Base-by-base conservation (phyloP, 257 asterid genomes). In the Thymus mandschuricus region DNA sequence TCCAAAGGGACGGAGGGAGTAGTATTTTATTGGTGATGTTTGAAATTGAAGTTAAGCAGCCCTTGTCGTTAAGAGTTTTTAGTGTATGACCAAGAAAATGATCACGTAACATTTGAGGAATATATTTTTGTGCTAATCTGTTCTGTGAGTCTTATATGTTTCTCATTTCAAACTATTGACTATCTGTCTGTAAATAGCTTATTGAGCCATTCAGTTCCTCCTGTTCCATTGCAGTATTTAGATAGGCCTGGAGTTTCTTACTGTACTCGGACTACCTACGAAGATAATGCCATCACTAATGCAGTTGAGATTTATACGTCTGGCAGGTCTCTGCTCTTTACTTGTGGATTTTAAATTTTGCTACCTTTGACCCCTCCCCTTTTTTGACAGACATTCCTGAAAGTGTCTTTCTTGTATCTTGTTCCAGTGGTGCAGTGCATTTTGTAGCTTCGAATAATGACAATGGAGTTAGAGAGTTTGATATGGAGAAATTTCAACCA, bases 361-460 rank as follows among this genome's bases (percentile, higher is more conserved):
- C n/a, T 72, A 72, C 67, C 4, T 31, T 9, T 72, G 49, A 29
- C 55, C 8, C 60, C 33, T 8, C 55, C 33, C 59, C 35, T 10
- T 28, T 31, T 4, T 41, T 40, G 65, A 57, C 27, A 10, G 6
- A 46, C 54, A 49, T 51, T 54, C 69, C 84, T 86, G 67, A 83
- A 61, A 65, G 38, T 62, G 27, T 69, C 13, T 73, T 43, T 66
- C n/a, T 66, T 62, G 74, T 73, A 35, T 66, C n/a, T 66, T 62
- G 74, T 74, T 75, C 71, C 85, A 93, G 98, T 75, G 97, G 98
- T 60, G 96, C 99, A 41, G 70, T 86, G 75, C 97, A 89, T 88
- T 91, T 94, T 76, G 84, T 85, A 46, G 95, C 99, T 73, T 91
- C 97, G 55, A 91, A 85, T 72, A 94, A 94, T 77, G 99, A 94